Evolutionary conservation across 768 basidiomycete species (phyloP), one percentile per base, ranked within the genome.

Genomic region (Calocera cornea): DNA sequence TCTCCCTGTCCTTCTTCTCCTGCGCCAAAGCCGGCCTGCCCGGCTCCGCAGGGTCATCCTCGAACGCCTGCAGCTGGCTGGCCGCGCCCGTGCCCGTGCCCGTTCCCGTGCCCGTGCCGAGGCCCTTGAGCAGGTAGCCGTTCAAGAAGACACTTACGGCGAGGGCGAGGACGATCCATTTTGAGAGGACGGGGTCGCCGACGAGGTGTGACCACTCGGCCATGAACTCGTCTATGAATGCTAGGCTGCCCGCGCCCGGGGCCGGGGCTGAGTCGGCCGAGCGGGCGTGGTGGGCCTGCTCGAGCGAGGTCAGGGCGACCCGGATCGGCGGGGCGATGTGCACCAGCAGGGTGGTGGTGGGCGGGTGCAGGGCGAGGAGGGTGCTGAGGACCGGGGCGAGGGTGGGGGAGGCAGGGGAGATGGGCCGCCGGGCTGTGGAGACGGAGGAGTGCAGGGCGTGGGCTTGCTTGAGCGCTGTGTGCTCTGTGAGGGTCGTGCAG

Each of bases 121-220:
- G 79, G 27, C 80, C 80, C 77, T 92, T 95, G 68, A 99, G 83
- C 17, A 97, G 81, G 74, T 92, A 97, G 2, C 94, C 95, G 70
- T 99, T 99, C 67, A 99, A 80, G 67, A 87, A 84, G 68, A 97
- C 88, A 68, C 88, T 90, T 68, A 95, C 83, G 1, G 86, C 89
- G 27, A 99, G 84, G 17, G 90, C 81, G 67, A 91, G 82, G 64
- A 97, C 90, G 74, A 98, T 94, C 89, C 92, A 95, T 79, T 98
- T 98, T 72, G 85, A 87, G 69, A 98, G 78, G 64, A 97, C 84
- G 0, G 95, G 95, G 74, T 99, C 95, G 40, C 93, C 93, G 64
- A 97, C 92, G 70, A 97, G 86, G 16, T 80, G 79, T 10, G 92
- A 91, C 95, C 95, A 97, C 2, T 84, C 83, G 47, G 85, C 84